Evolutionary conservation across 208 protist species (phyloP).

Genomic region (Wallacemonas rigidus): DNA sequence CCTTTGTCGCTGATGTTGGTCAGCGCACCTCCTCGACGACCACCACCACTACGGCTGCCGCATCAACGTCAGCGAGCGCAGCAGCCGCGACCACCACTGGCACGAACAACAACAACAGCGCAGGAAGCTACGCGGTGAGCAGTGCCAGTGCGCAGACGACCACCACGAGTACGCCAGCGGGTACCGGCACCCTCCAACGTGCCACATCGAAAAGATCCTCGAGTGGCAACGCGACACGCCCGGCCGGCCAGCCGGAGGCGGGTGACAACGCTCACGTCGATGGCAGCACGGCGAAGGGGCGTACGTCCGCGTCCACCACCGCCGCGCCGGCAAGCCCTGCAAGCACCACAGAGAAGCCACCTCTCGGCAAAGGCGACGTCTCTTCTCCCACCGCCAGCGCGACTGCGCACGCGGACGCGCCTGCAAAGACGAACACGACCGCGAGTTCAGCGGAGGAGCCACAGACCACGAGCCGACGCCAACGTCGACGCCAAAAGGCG

Average conservation of each 20-base stretch:
- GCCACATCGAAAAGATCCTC: no score
- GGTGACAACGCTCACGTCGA: no score
- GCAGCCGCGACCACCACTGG: not conserved
- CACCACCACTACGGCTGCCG: not conserved
- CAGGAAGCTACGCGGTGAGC: not conserved
- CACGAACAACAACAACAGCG: conserved; percentile 16
- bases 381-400: not conserved
- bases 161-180: no score
- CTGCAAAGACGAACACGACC: not conserved
- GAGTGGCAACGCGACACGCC: no score
- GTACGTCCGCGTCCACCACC: not conserved
- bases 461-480: not conserved
- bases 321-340: not conserved
- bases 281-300: not conserved
- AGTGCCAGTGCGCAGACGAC: no score
- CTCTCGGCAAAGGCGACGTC: not conserved
- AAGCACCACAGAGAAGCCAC: not conserved
- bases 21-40: not conserved
- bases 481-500: not conserved
- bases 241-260: no score
- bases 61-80: conserved; percentile 7
- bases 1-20: conserved; percentile 56
- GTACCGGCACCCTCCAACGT: no score
- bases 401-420: not conserved
- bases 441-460: not conserved